Conservation (phyloP, 2,329 filamentous ascomycete species). For the Xylaria sp. region DNA sequence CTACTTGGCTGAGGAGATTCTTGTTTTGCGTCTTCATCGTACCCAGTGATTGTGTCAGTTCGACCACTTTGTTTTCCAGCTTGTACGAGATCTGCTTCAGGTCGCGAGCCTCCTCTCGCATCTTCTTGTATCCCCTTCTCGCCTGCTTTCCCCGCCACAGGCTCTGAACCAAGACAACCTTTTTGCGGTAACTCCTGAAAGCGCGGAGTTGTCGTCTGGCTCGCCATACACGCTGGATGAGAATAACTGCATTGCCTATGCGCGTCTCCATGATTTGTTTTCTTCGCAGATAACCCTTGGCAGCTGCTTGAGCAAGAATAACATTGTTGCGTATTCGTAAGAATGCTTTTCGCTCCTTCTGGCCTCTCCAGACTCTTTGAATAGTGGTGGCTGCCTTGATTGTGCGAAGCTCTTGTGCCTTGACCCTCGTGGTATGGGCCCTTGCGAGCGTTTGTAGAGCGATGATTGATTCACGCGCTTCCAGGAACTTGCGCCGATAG, state of each 20-base stretch:
- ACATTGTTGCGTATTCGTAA: conserved; percentile 82
- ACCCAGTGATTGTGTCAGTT: conserved; percentile 92
- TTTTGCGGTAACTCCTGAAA: conserved; percentile 90
- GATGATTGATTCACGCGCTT: conserved; percentile 84
- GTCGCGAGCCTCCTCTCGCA: conserved; percentile 95
- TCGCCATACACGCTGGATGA: conserved; percentile 92
- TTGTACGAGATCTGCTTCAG: conserved; percentile 99
- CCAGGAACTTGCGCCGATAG: conserved; percentile 90
- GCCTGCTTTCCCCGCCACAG: conserved; percentile 89
- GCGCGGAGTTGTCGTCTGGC: conserved; percentile 79
- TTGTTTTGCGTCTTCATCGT: conserved; percentile 97
- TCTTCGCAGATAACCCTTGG: conserved; percentile 91
- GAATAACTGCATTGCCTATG: conserved; percentile 87
- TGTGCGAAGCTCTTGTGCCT: conserved; percentile 82
- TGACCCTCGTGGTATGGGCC: conserved; percentile 80
- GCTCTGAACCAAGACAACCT: conserved; percentile 90
- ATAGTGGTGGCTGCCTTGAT: conserved; percentile 92
- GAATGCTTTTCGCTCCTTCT: conserved; percentile 87
- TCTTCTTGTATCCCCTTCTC: conserved; percentile 84
- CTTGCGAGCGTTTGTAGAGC: conserved; percentile 81
- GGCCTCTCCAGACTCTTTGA: conserved; percentile 92
- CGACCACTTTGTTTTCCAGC: conserved; percentile 98
- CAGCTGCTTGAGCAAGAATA: conserved; percentile 86
- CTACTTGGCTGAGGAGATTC: conserved; percentile 83
- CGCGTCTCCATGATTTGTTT: conserved; percentile 94